A percentile compares a stretch with the other conserved stretches of the same genome.
Evolutionary conservation across 306 rosid species (phyloP).

Genomic region (Astragalus membranaceus): DNA sequence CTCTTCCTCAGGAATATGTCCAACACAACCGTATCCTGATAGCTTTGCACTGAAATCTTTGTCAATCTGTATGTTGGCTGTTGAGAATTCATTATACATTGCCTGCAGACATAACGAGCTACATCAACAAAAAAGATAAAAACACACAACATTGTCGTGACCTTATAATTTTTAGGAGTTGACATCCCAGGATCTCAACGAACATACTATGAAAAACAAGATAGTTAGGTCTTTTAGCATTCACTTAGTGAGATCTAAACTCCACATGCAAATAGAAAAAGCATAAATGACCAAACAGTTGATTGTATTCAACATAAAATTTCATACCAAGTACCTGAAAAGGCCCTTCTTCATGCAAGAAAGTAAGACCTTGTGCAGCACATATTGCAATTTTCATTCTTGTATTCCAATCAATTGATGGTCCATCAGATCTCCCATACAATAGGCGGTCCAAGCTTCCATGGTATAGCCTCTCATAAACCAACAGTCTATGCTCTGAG

Average conservation of each 20-base stretch:
- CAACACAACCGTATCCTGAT: slow-evolving; percentile 11
- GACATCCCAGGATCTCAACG: no score
- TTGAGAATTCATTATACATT: slow-evolving; percentile 14
- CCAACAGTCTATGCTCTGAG: slow-evolving; percentile 6
- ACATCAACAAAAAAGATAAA: background rate
- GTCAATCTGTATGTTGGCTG: slow-evolving; percentile 9
- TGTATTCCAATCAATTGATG: slow-evolving; percentile 8
- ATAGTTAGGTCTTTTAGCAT: no score
- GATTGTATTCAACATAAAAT: background rate
- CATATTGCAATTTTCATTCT: slow-evolving; percentile 12
- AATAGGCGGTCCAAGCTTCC: slow-evolving; percentile 14
- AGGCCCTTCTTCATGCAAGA: slow-evolving; percentile 16
- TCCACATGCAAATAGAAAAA: background rate
- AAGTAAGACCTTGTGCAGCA: slow-evolving; percentile 11
- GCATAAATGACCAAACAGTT: background rate
- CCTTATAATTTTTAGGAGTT: no score
- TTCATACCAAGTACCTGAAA: background rate
- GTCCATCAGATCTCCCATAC: slow-evolving; percentile 6
- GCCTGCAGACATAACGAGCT: background rate
- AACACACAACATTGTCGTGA: background rate
- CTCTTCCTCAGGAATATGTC: background rate
- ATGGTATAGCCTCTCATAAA: slow-evolving; percentile 12
- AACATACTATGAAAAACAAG: no score
- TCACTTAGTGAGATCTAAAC: no score
- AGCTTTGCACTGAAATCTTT: slow-evolving; percentile 16